phyloP scores from a whole-genome alignment of 306 rosid genomes.

The Begonia fuchsioides region DNA sequence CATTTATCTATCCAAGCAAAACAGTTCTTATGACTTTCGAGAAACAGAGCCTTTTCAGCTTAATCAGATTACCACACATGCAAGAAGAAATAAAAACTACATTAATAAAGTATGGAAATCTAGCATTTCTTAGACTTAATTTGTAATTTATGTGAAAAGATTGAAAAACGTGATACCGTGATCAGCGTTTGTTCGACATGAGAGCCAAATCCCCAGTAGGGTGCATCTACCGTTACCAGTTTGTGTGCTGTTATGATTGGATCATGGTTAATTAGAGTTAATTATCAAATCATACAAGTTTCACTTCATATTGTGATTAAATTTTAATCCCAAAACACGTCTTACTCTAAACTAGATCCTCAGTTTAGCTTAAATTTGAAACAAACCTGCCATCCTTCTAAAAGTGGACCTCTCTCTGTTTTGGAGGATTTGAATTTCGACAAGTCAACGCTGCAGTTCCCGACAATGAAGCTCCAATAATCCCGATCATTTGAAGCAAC shows the following conservation, averaged over 20 bases:
- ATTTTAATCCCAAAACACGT: too few species aligned
- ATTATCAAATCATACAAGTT: too few species aligned
- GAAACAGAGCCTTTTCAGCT: slow-evolving; percentile 33
- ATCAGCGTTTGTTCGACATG: slow-evolving; percentile 29
- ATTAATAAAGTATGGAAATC: neutral
- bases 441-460: slow-evolving; percentile 17
- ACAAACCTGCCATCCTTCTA: slow-evolving; percentile 40
- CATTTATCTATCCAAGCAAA: slow-evolving; percentile 32
- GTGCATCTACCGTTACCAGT: slow-evolving; percentile 36
- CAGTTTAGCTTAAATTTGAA: too few species aligned
- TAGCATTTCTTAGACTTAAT: too few species aligned
- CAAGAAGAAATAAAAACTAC: neutral
- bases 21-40: slow-evolving; percentile 29
- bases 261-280: slow-evolving; percentile 5
- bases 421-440: slow-evolving; percentile 19
- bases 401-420: slow-evolving; percentile 34
- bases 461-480: slow-evolving; percentile 31
- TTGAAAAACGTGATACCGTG: slow-evolving; percentile 13
- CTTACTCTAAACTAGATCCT: too few species aligned
- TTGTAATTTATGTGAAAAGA: neutral
- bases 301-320: too few species aligned
- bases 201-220: slow-evolving; percentile 38
- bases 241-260: slow-evolving; percentile 40
- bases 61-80: neutral
- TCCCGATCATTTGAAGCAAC: slow-evolving; percentile 21